phyloP scores from a whole-genome alignment of 768 basidiomycete genomes.

The Boletellus ananiceps region DNA sequence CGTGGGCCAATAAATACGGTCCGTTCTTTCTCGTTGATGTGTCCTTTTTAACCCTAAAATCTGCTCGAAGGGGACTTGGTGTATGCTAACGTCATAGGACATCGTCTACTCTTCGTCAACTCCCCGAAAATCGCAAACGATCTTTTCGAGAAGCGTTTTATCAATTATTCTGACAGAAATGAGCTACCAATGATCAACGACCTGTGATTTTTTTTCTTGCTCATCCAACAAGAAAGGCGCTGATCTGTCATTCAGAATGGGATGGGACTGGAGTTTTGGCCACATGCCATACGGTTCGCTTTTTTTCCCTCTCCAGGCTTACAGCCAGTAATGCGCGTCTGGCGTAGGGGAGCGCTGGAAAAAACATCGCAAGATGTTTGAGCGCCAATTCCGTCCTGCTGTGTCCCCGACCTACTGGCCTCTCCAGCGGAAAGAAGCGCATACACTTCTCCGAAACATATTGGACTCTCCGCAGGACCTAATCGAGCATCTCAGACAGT shows the following conservation, averaged over 20 bases:
- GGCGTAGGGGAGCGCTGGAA: constrained; percentile 48
- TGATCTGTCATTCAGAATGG: constrained; percentile 35
- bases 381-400: constrained; percentile 46
- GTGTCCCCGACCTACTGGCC: constrained; percentile 40
- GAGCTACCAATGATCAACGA: constrained; percentile 47
- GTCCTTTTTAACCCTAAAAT: background rate
- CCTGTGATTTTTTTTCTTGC: constrained; percentile 32
- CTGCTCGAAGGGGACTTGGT: constrained; percentile 44
- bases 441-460: constrained; percentile 42
- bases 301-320: background rate
- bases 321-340: background rate
- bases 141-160: constrained; percentile 52
- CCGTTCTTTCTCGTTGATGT: constrained; percentile 1
- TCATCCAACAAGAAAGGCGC: background rate
- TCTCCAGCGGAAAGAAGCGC: constrained; percentile 42
- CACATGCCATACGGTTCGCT: constrained; percentile 49
- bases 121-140: constrained; percentile 43
- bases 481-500: constrained; percentile 49
- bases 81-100: constrained; percentile 48
- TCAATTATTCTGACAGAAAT: constrained; percentile 53
- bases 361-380: constrained; percentile 49
- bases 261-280: constrained; percentile 49
- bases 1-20: constrained; percentile 39
- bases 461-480: constrained; percentile 41
- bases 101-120: constrained; percentile 46